Conservation (phyloP, 768 basidiomycete species). For the Psilocybe sp. region DNA sequence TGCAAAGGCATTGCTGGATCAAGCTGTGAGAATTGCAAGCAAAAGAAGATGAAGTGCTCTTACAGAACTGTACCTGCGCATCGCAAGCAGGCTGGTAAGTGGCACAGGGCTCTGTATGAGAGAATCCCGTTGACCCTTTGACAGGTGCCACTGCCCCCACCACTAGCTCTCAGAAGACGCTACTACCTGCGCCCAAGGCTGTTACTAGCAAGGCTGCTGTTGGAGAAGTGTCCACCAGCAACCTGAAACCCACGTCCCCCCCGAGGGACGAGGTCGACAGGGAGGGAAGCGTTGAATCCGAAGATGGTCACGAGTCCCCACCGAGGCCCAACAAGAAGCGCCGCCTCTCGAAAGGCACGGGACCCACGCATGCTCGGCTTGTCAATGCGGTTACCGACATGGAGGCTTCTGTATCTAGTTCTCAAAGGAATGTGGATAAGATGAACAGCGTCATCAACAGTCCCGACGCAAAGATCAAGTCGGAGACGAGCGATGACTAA, state of each 20-base stretch:
- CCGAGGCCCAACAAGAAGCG: conserved; percentile 30
- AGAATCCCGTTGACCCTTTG: neutral
- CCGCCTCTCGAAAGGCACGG: conserved; percentile 28
- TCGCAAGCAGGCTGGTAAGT: conserved; percentile 36
- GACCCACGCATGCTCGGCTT: conserved; percentile 26
- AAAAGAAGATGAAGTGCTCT: conserved; percentile 44
- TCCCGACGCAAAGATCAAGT: conserved; percentile 28
- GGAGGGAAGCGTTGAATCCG: conserved; percentile 32
- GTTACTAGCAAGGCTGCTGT: conserved; percentile 14
- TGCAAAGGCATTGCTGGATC: conserved; percentile 41
- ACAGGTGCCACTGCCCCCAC: conserved; percentile 7
- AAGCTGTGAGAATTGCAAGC: conserved; percentile 46
- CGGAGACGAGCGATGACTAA: conserved; percentile 32
- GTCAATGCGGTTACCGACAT: conserved; percentile 32
- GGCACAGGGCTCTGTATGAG: conserved; percentile 1
- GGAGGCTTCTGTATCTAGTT: conserved; percentile 32
- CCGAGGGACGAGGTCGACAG: conserved; percentile 24
- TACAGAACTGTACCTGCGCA: conserved; percentile 42
- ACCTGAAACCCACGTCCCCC: conserved; percentile 28
- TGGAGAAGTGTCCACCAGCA: conserved; percentile 7
- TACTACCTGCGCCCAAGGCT: conserved; percentile 13
- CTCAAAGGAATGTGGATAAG: conserved; percentile 32
- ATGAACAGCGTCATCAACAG: conserved; percentile 28
- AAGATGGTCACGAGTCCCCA: conserved; percentile 27
- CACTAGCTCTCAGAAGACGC: conserved; percentile 20